phyloP scores from a whole-genome alignment of 768 basidiomycete genomes.

The Brasilioporus rufonigricans region DNA sequence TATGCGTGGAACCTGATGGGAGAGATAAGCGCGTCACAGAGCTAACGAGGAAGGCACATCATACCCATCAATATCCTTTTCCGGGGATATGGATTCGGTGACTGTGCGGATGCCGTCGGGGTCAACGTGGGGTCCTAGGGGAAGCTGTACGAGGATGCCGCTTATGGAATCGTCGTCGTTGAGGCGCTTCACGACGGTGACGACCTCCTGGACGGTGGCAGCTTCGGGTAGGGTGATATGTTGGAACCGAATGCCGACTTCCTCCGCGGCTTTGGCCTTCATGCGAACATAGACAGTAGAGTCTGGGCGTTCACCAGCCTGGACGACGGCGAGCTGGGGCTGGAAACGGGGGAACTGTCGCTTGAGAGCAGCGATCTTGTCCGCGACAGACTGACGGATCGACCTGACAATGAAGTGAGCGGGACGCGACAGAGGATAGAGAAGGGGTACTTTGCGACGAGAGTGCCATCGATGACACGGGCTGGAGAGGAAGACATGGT shows the following conservation, averaged over 20 bases:
- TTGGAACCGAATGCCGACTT: constrained; percentile 85
- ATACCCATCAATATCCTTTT: constrained; percentile 97
- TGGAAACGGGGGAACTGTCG: constrained; percentile 81
- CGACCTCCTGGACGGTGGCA: constrained; percentile 70
- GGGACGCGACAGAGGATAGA: constrained; percentile 5
- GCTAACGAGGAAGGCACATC: constrained; percentile 21
- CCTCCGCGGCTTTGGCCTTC: constrained; percentile 94
- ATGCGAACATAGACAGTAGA: constrained; percentile 93
- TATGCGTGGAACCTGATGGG: constrained; percentile 87
- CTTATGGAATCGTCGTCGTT: constrained; percentile 80
- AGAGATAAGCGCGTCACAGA: constrained; percentile 5
- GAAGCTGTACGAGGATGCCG: constrained; percentile 94
- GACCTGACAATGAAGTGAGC: constrained; percentile 48
- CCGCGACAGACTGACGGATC: constrained; percentile 74
- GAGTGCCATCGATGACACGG: constrained; percentile 78
- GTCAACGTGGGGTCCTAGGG: constrained; percentile 79
- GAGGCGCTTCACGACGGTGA: constrained; percentile 73
- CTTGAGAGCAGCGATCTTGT: constrained; percentile 62
- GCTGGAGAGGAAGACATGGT: constrained; percentile 43
- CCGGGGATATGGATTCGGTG: constrained; percentile 91
- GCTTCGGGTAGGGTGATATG: constrained; percentile 74
- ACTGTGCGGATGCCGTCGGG: constrained; percentile 83
- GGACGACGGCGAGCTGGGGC: constrained; percentile 88
- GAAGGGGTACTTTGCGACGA: constrained; percentile 69
- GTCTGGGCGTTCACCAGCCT: constrained; percentile 90